Evolutionary conservation across 345 rosid genomes (phyloP), one percentile per base, ranked within the genome.

Genomic region (Raphanus raphanistrum): DNA sequence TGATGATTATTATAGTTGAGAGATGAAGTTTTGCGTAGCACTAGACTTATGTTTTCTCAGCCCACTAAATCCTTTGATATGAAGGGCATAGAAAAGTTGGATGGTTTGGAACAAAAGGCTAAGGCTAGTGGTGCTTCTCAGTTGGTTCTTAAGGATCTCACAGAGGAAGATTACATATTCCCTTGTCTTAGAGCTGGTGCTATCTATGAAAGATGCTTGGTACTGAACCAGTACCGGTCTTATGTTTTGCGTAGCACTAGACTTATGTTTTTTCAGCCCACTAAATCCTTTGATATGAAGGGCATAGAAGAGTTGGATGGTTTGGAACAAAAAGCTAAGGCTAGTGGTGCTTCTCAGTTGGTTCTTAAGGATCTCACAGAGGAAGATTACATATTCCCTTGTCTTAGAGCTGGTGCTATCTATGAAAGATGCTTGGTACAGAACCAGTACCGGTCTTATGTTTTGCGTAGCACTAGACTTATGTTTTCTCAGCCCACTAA

Each of bases 101-200:
- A 41, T 4, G 13, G 48, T 41, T 41, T 41, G 48, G 48, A 41
- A 41, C 48, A 41, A 41, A 41, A 41, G 48, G 48, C 48, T 41
- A 41, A 41, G 41, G 41, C 41, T 36, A 36, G 41, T 54, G 99
- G 99, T 12, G 99, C 98, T 74, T 92, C 96, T 68, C 92, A 92
- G 72, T 81, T 94, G 41, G 41, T 36, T 36, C 97, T 36, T 36
- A 36, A 36, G 41, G 41, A 36, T 36, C 10, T 36, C 41, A 36
- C 41, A 8, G 41, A 36, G 8, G 41, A 36, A 36, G 41, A 36
- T 36, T 36, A 36, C 10, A 36, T 36, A 74, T 92, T 84, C 82
- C 98, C 98, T 50, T 95, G 98, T 85, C 75, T 95, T 76, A 84
- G 93, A 85, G 98, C 98, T 78, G 99, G 99, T 78, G 99, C 99